Evolutionary conservation across 345 rosid genomes (phyloP).

Genomic region (Cochlearia excelsa): DNA sequence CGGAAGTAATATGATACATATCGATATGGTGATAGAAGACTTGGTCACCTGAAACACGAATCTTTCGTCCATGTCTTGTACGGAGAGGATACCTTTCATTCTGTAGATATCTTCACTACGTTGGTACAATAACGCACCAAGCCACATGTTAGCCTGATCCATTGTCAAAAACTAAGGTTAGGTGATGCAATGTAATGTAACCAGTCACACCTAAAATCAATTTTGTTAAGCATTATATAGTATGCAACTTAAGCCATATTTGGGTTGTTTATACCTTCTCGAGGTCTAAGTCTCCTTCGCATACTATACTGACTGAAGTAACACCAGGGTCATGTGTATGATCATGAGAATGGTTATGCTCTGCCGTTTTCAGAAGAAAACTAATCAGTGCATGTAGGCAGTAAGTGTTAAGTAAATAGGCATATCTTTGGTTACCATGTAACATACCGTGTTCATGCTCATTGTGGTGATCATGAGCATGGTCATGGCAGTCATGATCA

Average conservation of each 20-base stretch:
- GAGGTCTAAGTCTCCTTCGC: conserved; percentile 88
- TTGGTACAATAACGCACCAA: conserved; percentile 73
- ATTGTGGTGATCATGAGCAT: conserved; percentile 41
- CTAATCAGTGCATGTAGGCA: conserved; percentile 16
- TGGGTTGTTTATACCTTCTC: conserved; percentile 59
- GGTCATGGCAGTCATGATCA: conserved; percentile 43
- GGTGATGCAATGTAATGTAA: conserved; percentile 13
- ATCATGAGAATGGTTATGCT: conserved; percentile 76
- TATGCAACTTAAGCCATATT: conserved; percentile 8
- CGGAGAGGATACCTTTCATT: conserved; percentile 90
- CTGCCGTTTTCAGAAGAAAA: conserved; percentile 38
- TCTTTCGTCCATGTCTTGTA: conserved; percentile 78
- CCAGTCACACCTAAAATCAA: background rate
- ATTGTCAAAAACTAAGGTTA: conserved; percentile 26
- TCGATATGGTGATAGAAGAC: background rate
- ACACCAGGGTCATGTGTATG: conserved; percentile 94
- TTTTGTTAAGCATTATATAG: background rate
- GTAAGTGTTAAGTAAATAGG: background rate
- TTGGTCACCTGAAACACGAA: conserved; percentile 64
- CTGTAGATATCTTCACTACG: conserved; percentile 85
- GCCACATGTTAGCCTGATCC: conserved; percentile 86
- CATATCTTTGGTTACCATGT: background rate
- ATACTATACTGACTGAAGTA: conserved; percentile 81
- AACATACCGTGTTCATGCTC: conserved; percentile 44
- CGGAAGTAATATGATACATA: background rate